Percentiles rank a stretch among this genome's conserved stretches.
phyloP scores from a whole-genome alignment of 2,329 filamentous ascomycete genomes.

The Cadophora sp. region DNA sequence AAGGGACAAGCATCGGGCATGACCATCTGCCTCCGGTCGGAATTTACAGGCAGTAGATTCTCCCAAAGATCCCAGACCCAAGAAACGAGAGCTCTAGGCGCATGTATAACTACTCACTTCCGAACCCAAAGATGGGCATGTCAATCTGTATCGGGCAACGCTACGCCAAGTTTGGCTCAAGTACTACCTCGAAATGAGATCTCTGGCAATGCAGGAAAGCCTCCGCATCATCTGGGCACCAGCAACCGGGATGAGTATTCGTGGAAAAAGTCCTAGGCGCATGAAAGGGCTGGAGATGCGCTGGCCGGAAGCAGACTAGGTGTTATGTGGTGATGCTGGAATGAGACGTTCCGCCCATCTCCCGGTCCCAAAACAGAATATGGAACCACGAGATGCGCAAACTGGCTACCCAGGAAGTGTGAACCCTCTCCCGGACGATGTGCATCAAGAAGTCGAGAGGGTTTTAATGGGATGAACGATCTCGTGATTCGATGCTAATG shows the following conservation, averaged over 20 bases:
- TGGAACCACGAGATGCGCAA: slow-evolving; percentile 16
- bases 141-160: slow-evolving; percentile 16
- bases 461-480: slow-evolving; percentile 4
- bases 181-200: slow-evolving; percentile 16
- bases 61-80: slow-evolving; percentile 15
- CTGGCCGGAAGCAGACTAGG: slow-evolving; percentile 16
- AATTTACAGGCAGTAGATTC: slow-evolving; percentile 13
- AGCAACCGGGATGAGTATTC: slow-evolving; percentile 19
- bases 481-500: not conserved
- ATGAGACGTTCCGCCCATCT: slow-evolving; percentile 25
- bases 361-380: slow-evolving; percentile 7
- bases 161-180: not conserved
- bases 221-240: slow-evolving; percentile 24
- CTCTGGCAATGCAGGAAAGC: slow-evolving; percentile 18
- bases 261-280: slow-evolving; percentile 21
- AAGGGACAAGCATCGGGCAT: slow-evolving; percentile 16
- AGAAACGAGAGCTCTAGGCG: slow-evolving; percentile 11
- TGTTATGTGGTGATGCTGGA: slow-evolving; percentile 20
- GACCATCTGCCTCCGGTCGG: slow-evolving; percentile 8
- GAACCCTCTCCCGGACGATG: slow-evolving; percentile 20
- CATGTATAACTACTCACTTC: slow-evolving; percentile 5
- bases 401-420: slow-evolving; percentile 1
- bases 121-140: slow-evolving; percentile 9
- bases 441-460: slow-evolving; percentile 24
- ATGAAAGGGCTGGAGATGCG: slow-evolving; percentile 12